These are phyloP conservation scores for Dicorynia guianensis DNA, from an alignment of 306 rosid species.

Conservation along the genomic window DNA sequence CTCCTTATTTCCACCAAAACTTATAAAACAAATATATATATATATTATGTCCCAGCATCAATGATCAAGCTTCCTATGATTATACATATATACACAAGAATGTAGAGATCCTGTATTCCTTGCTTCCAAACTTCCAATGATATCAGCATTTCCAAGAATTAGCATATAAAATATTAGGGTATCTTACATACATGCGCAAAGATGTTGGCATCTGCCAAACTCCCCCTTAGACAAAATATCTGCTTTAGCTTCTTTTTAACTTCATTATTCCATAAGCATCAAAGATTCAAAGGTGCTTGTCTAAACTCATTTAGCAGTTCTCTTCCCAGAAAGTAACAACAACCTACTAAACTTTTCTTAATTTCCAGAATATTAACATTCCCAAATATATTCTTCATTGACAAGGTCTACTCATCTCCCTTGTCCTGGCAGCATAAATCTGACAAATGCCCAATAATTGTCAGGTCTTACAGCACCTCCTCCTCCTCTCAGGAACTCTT, in stretches of 20 bases:
- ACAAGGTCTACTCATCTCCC: not conserved
- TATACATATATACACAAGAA: too few species aligned
- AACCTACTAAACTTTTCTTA: not conserved
- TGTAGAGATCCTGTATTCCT: too few species aligned
- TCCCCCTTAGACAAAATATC: conserved; percentile 23
- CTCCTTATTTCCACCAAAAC: too few species aligned
- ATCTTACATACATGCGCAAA: too few species aligned
- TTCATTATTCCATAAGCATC: conserved; percentile 18
- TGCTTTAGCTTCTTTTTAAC: conserved; percentile 18
- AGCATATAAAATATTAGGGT: too few species aligned
- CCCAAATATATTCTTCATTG: not conserved
- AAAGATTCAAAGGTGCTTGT: not conserved
- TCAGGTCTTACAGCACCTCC: not conserved
- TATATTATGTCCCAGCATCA: too few species aligned
- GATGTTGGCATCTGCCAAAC: not conserved
- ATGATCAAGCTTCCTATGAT: too few species aligned
- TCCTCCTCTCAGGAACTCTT: conserved; percentile 10
- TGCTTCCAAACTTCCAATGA: too few species aligned
- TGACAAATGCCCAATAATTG: not conserved
- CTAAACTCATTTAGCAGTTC: conserved; percentile 10
- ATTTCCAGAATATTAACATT: not conserved
- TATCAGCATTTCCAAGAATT: too few species aligned
- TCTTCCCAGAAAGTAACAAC: not conserved
- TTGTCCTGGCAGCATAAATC: not conserved
- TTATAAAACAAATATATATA: too few species aligned